These are phyloP conservation scores for Nectriaceae sp. DNA, from an alignment of 2,329 filamentous ascomycete genomes.

Conservation along the genomic window DNA sequence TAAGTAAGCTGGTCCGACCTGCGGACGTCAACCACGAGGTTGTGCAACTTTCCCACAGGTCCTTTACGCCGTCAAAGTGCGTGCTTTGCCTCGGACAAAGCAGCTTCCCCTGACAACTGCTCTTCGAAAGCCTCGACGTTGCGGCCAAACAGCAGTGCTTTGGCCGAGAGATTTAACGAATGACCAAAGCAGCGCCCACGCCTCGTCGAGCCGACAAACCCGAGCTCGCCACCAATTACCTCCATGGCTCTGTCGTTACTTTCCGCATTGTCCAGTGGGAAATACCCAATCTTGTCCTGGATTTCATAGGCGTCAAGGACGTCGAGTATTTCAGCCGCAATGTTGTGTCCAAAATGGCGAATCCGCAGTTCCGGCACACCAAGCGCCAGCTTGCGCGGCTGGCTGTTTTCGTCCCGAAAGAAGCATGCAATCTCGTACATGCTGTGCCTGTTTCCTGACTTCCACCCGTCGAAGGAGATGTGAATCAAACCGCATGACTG, in stretches of 20 bases:
- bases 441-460: slow-evolving; percentile 9
- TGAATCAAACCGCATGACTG: slow-evolving; percentile 1
- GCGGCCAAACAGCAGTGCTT: slow-evolving; percentile 16
- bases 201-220: slow-evolving; percentile 5
- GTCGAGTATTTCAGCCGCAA: slow-evolving; percentile 11
- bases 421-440: slow-evolving; percentile 17
- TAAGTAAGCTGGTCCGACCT: slow-evolving; percentile 11
- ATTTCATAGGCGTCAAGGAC: slow-evolving; percentile 1
- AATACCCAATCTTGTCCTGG: background rate
- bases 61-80: slow-evolving; percentile 12
- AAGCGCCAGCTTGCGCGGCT: slow-evolving; percentile 16
- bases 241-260: slow-evolving; percentile 17
- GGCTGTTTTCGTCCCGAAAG: slow-evolving; percentile 9
- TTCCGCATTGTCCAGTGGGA: slow-evolving; percentile 14
- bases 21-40: slow-evolving; percentile 13
- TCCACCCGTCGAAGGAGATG: slow-evolving; percentile 17
- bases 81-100: slow-evolving; percentile 4
- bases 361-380: slow-evolving; percentile 12
- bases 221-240: slow-evolving; percentile 9
- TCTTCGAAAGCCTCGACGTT: slow-evolving; percentile 13
- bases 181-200: slow-evolving; percentile 13
- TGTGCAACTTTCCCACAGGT: slow-evolving; percentile 15
- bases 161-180: slow-evolving; percentile 14
- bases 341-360: slow-evolving; percentile 10
- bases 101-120: background rate